phyloP scores from a whole-genome alignment of 306 rosid species.

The Lotus japonicus region DNA sequence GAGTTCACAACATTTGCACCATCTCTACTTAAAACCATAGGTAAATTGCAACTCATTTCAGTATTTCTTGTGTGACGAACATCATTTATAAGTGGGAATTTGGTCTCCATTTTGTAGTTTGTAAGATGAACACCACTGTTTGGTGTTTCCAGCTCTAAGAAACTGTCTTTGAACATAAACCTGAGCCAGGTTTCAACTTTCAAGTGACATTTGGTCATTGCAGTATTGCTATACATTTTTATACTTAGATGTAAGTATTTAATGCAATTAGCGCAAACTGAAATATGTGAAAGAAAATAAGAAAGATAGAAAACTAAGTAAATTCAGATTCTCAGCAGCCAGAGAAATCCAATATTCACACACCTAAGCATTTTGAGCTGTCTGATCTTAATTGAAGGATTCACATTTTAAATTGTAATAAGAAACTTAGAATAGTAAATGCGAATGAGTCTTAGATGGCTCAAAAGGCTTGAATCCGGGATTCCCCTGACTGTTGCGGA shows the following conservation, averaged over 20 bases:
- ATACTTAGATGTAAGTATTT: not conserved
- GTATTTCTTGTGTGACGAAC: no score
- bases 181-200: not conserved
- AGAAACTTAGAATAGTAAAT: no score
- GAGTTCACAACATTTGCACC: not conserved
- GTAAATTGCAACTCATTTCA: not conserved
- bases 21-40: no score
- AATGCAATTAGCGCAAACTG: not conserved
- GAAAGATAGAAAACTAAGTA: not conserved
- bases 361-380: no score
- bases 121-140: no score
- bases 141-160: not conserved
- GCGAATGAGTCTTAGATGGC: no score
- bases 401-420: no score
- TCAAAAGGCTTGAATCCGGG: no score
- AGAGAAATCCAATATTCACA: no score
- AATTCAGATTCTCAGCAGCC: no score
- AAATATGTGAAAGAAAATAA: not conserved
- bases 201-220: not conserved
- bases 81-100: not conserved
- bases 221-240: not conserved
- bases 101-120: not conserved
- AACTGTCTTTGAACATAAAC: not conserved
- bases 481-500: no score
- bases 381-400: no score